Evolutionary conservation across 2,329 filamentous ascomycete genomes (phyloP).

Genomic region (Plenodomus tracheiphilus): DNA sequence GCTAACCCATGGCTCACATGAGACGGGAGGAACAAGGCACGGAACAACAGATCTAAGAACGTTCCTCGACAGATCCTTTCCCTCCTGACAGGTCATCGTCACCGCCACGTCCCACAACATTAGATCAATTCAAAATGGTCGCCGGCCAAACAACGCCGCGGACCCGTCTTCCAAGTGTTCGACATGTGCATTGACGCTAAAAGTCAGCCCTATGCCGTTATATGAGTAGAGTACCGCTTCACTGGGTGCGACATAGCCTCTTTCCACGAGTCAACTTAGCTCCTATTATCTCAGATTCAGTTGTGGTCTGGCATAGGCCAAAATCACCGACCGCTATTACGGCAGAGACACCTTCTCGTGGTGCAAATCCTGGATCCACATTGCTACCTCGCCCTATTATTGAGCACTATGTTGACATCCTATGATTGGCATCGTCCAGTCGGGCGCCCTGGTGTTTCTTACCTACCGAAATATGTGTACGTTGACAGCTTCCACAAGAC

Average conservation of each 20-base stretch:
- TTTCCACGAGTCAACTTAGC: slow-evolving; percentile 18
- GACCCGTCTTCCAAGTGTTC: not conserved
- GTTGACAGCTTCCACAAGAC: slow-evolving; percentile 6
- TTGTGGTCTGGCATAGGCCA: slow-evolving; percentile 10
- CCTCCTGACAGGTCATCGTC: slow-evolving; percentile 6
- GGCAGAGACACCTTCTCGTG: slow-evolving; percentile 8
- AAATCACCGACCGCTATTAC: slow-evolving; percentile 6
- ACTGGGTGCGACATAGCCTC: slow-evolving; percentile 23
- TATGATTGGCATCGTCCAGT: slow-evolving; percentile 12
- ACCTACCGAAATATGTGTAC: slow-evolving; percentile 16
- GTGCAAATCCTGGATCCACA: slow-evolving; percentile 11
- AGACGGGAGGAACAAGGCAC: slow-evolving; percentile 14
- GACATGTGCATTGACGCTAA: not conserved
- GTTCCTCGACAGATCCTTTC: slow-evolving; percentile 7
- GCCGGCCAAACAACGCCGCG: slow-evolving; percentile 12
- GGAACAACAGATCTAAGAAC: slow-evolving; percentile 16
- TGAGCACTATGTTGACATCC: slow-evolving; percentile 19
- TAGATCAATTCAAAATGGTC: slow-evolving; percentile 1
- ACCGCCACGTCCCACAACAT: slow-evolving; percentile 14
- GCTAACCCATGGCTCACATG: slow-evolving; percentile 13
- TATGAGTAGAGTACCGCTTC: slow-evolving; percentile 15
- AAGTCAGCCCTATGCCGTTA: slow-evolving; percentile 28
- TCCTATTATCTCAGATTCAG: slow-evolving; percentile 12
- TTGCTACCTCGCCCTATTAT: slow-evolving; percentile 10
- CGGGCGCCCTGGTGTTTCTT: slow-evolving; percentile 13